Evolutionary conservation across 164 flowering plant species (phyloP).

Genomic region (Nymphaea colorata): DNA sequence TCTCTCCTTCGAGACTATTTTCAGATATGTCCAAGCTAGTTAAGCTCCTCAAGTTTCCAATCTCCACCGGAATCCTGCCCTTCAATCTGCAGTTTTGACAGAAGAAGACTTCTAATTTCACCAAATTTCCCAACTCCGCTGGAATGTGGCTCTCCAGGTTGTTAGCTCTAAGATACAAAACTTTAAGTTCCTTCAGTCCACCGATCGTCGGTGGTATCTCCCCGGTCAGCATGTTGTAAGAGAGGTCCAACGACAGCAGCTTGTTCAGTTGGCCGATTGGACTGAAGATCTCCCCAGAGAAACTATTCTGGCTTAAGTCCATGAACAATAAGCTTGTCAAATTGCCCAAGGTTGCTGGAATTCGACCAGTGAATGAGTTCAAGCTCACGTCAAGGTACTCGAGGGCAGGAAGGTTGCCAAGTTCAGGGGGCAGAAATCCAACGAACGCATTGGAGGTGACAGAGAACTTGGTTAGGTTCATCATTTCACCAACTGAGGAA

Average conservation of each 20-base stretch:
- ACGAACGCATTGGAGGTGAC: slow-evolving; percentile 34
- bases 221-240: slow-evolving; percentile 32
- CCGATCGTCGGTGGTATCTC: slow-evolving; percentile 28
- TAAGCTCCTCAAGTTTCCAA: slow-evolving; percentile 30
- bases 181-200: slow-evolving; percentile 16
- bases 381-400: slow-evolving; percentile 33
- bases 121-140: slow-evolving; percentile 27
- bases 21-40: slow-evolving; percentile 33
- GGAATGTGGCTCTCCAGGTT: slow-evolving; percentile 31
- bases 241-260: slow-evolving; percentile 33
- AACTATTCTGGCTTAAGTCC: slow-evolving; percentile 29
- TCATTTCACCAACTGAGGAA: slow-evolving; percentile 29
- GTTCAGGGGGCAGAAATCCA: slow-evolving; percentile 35
- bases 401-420: slow-evolving; percentile 32
- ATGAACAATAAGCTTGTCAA: slow-evolving; percentile 28
- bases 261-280: slow-evolving; percentile 15
- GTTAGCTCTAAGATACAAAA: slow-evolving; percentile 20
- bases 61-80: slow-evolving; percentile 36
- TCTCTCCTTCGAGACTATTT: slow-evolving; percentile 41
- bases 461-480: slow-evolving; percentile 33
- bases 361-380: slow-evolving; percentile 37
- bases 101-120: slow-evolving; percentile 23
- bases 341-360: slow-evolving; percentile 38
- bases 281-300: slow-evolving; percentile 25
- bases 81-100: slow-evolving; percentile 25